Evolutionary conservation across 2,329 filamentous ascomycete genomes (phyloP).

Genomic region (Aspergillus viridinutans): DNA sequence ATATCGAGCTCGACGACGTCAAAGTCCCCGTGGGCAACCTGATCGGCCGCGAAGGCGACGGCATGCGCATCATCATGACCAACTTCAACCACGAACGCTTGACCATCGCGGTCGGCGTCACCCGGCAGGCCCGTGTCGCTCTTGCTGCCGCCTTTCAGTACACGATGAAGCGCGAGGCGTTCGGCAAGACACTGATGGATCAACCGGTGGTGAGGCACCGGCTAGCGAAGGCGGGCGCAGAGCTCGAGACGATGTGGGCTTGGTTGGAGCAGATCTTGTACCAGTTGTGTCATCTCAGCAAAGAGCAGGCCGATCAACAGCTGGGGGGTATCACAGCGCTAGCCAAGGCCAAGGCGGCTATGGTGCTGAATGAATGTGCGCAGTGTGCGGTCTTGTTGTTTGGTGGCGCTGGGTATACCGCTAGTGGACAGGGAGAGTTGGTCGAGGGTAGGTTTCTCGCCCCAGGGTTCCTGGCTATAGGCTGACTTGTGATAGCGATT

Average conservation of each 20-base stretch:
- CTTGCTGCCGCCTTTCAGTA: conserved; percentile 59
- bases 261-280: conserved; percentile 71
- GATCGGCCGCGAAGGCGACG: conserved; percentile 64
- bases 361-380: conserved; percentile 68
- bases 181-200: conserved; percentile 65
- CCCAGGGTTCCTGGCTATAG: conserved; percentile 5
- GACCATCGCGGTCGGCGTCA: conserved; percentile 60
- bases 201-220: conserved; percentile 70
- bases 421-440: conserved; percentile 65
- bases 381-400: conserved; percentile 66
- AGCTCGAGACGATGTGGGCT: conserved; percentile 66
- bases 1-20: conserved; percentile 72
- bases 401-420: conserved; percentile 69
- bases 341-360: conserved; percentile 67
- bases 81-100: conserved; percentile 79
- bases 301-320: conserved; percentile 45
- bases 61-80: conserved; percentile 72
- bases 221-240: conserved; percentile 65
- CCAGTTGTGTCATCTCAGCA: conserved; percentile 58
- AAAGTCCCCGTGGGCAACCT: conserved; percentile 66
- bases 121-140: conserved; percentile 59
- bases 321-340: conserved; percentile 69
- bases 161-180: conserved; percentile 62
- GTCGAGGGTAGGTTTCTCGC: conserved; percentile 57
- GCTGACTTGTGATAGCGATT: conserved; percentile 46